Evolutionary conservation across 108 stramenopile species (phyloP).

Genomic region (Conticribra guillardii): DNA sequence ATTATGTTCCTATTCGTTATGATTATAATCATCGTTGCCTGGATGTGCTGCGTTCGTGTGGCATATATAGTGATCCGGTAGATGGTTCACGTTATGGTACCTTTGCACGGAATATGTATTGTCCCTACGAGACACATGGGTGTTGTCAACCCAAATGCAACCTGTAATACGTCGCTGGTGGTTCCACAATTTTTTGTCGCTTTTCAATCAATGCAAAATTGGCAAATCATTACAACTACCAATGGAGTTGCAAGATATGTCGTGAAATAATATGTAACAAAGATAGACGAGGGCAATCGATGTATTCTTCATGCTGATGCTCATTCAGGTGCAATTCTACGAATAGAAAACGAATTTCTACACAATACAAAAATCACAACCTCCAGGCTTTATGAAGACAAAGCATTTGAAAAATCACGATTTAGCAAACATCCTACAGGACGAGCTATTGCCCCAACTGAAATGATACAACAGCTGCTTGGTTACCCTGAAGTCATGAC

Average conservation of each 20-base stretch:
- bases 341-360: constrained; percentile 2
- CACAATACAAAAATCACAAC: constrained; percentile 29
- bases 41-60: too few species aligned
- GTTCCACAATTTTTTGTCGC: constrained; percentile 1
- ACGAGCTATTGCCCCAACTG: background rate
- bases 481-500: too few species aligned
- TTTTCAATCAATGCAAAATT: constrained; percentile 24
- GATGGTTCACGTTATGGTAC: too few species aligned
- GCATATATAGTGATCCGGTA: too few species aligned
- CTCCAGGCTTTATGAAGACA: constrained; percentile 9
- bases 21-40: too few species aligned
- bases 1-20: too few species aligned
- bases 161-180: constrained; percentile 12
- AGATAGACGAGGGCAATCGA: constrained; percentile 18
- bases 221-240: constrained; percentile 10
- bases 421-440: constrained; percentile 4
- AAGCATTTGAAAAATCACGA: constrained; percentile 6
- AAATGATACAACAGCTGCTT: constrained; percentile 5
- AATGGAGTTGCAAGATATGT: constrained; percentile 28
- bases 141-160: background rate
- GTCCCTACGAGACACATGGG: constrained; percentile 9
- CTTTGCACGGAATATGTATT: too few species aligned
- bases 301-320: constrained; percentile 3
- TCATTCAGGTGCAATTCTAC: background rate
- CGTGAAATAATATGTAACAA: constrained; percentile 14